These are phyloP conservation scores for Bruguiera hainesii DNA, from an alignment of 441 rosid genomes.

Conservation along the genomic window DNA sequence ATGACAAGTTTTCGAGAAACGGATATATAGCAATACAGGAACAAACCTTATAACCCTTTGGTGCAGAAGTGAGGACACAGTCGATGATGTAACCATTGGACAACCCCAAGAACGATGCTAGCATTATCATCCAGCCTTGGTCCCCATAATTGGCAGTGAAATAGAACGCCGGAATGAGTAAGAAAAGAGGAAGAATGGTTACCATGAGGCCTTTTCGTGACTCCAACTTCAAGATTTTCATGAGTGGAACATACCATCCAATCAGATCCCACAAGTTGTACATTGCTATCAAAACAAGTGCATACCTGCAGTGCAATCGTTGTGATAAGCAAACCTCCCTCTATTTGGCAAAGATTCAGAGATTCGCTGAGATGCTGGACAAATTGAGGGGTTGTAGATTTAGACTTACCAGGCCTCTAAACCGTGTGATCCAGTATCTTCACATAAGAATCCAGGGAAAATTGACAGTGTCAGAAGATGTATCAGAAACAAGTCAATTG, in stretches of 20 bases:
- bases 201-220: constrained; percentile 42
- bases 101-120: constrained; percentile 58
- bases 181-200: constrained; percentile 37
- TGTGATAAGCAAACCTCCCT: background rate
- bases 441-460: constrained; percentile 70
- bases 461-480: constrained; percentile 57
- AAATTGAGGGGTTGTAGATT: background rate
- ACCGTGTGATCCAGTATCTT: constrained; percentile 60
- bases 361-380: background rate
- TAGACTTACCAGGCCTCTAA: constrained; percentile 52
- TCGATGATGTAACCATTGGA: constrained; percentile 63
- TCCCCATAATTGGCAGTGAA: constrained; percentile 60
- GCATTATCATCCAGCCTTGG: constrained; percentile 75
- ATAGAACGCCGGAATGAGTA: constrained; percentile 58
- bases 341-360: background rate
- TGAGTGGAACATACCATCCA: constrained; percentile 50
- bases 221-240: constrained; percentile 41
- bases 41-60: constrained; percentile 59
- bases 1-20: too few relatives aligned
- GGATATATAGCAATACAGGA: background rate
- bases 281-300: constrained; percentile 57
- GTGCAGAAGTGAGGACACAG: constrained; percentile 57
- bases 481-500: constrained; percentile 48
- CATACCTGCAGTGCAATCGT: constrained; percentile 37
- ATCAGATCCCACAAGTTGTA: constrained; percentile 56